These are phyloP conservation scores for Septoria petroselini DNA, from an alignment of 2,329 filamentous ascomycete genomes.

Conservation along the genomic window DNA sequence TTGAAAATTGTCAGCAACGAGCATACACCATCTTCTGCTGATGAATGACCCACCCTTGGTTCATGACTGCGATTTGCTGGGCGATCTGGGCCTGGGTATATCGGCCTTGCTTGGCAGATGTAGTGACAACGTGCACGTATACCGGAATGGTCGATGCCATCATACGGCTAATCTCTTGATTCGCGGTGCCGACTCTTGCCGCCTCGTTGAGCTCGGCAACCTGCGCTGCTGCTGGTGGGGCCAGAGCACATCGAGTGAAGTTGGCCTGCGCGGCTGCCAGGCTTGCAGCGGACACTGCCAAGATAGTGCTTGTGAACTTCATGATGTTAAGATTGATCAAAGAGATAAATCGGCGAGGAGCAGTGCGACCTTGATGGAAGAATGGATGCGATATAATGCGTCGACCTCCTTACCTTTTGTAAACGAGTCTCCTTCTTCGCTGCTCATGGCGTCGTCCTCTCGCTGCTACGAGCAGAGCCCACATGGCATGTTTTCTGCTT, in stretches of 20 bases:
- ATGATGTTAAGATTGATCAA: not conserved
- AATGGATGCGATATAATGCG: not conserved
- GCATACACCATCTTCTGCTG: not conserved
- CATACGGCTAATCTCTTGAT: not conserved
- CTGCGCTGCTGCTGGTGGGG: constrained; percentile 2
- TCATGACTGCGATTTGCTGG: constrained; percentile 9
- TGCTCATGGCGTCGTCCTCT: not conserved
- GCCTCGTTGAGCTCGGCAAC: constrained; percentile 4
- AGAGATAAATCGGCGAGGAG: not conserved
- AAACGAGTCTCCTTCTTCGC: not conserved
- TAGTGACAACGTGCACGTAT: constrained; percentile 44
- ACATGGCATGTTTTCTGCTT: constrained; percentile 7
- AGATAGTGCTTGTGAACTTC: constrained; percentile 6
- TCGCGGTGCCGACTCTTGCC: not conserved
- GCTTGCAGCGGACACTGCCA: constrained; percentile 6
- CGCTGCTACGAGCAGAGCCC: not conserved
- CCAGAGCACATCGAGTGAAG: constrained; percentile 4
- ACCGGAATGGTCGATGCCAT: constrained; percentile 5
- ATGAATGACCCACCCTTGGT: not conserved
- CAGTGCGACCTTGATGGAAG: constrained; percentile 6
- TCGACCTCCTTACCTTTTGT: constrained; percentile 6
- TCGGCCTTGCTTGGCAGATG: constrained; percentile 25
- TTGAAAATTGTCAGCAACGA: not conserved
- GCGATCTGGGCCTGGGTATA: constrained; percentile 17
- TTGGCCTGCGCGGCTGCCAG: constrained; percentile 2